Evolutionary conservation across 106 monocot genomes (phyloP), one percentile per base, ranked within the genome.

Genomic region (Dendrobium officinale): DNA sequence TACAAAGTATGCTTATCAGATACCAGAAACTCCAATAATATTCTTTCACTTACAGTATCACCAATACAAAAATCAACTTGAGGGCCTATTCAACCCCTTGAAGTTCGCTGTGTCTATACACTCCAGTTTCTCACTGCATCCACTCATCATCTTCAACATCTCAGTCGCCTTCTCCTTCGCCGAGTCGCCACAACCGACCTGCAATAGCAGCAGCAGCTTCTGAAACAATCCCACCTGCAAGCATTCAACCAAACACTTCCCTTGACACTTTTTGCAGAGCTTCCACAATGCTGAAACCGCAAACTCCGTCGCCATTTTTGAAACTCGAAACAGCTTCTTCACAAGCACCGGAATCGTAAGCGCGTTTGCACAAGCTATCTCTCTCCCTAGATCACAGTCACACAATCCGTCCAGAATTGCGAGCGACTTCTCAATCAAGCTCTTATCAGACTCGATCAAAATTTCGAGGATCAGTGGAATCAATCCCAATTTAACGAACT

Each of bases 181-280:
- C n/a, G 72, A 72, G 11, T 55, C 83, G 22, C 82, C 79, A 78
- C 87, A 89, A 0, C 89, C 94, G 0, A 88, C 83, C 77, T 91
- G 91, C 74, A 94, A 51, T 61, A 91, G 84, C 67, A 94, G 77
- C 81, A 94, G 33, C 47, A 90, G 64, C 86, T 93, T 93, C 89
- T 91, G 91, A 55, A 93, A 88, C 9, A 86, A 89, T 6, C 94
- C 94, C 6, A 88, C 86, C 58, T 84, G 85, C 4, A 88, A 40
- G 43, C 91, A 89, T 79, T 89, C 89, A 27, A 9, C 77, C 78
- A 79, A 41, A 51, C 81, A 88, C 73, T 48, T 77, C 55, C 22
- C 70, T 61, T 20, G 33, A 45, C 44, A 41, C 20, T 75, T 77
- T 83, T 78, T 82, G 72, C 87, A 87, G 8, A 87, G 76, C 82